Base-by-base conservation (phyloP, 371 early-diverging fungal species). In the Mortierella sp. region DNA sequence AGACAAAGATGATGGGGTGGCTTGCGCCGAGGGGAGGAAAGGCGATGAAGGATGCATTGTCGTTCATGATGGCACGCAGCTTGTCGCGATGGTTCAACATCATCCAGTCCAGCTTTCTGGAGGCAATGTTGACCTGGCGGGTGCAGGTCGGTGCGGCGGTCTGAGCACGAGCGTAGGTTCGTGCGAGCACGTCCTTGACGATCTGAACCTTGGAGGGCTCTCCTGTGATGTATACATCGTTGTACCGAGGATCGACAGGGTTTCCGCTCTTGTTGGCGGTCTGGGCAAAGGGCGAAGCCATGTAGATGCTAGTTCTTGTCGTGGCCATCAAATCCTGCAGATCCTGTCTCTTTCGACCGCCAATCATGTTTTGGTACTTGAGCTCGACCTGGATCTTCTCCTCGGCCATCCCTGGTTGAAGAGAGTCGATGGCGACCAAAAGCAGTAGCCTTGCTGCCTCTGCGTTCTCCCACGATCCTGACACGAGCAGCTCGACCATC, bases 91-190 rank as follows among this genome's bases (percentile, higher is more conserved):
- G 86, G 71, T 90, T 88, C 41, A 92, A 71, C 39, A 93, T 74
- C 86, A 95, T 89, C 95, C 95, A 96, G 73, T 96, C 96, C 58
- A 96, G 76, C 76, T 95, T 95, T 16, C 93, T 87, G 8, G 93
- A 86, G 4, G 79, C 84, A 64, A 83, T 79, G 68, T 73, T 83
- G 70, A 83, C 79, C 48, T 83, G 84, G 5, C 84, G 84, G 7
- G 84, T 79, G 44, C 50, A 75, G 22, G 70, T 29, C 6, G 70
- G 55, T 24, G 84, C 67, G 11, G 76, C 67, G 0, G 79, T 31
- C 55, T 83, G 84, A 14, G 44, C 69, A 13, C 84, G 84, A 39
- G 47, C 10, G 39, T 64, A 83, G 0, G 76, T 29, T 63, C 66
- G 47, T 4, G 66, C n/a, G 3, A 83, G 47, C 37, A 55, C 53